phyloP scores from a whole-genome alignment of 352 stramenopile genomes.

The Pythium volutum region DNA sequence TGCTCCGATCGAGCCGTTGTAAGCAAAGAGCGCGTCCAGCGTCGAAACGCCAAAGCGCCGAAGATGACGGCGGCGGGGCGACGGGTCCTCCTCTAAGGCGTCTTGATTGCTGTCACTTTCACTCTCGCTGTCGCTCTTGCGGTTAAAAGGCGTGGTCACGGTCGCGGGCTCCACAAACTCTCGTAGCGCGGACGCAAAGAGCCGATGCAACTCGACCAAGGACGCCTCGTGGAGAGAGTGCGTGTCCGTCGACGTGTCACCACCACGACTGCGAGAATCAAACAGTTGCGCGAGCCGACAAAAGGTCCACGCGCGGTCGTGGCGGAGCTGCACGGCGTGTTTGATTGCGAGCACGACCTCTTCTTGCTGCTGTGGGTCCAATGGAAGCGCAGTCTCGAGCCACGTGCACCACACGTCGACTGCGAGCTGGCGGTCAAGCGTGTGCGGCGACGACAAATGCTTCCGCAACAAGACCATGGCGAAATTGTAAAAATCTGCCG shows the following conservation, averaged over 20 bases:
- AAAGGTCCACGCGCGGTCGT: slow-evolving; percentile 4
- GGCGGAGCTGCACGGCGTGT: slow-evolving; percentile 12
- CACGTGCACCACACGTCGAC: slow-evolving; percentile 73
- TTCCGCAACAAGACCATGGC: slow-evolving; percentile 82
- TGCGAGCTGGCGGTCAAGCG: slow-evolving; percentile 47
- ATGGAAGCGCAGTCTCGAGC: slow-evolving; percentile 37
- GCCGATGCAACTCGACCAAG: slow-evolving; percentile 10
- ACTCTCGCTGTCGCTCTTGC: not conserved
- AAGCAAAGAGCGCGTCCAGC: slow-evolving; percentile 5
- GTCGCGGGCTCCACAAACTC: slow-evolving; percentile 9
- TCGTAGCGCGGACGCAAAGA: not conserved
- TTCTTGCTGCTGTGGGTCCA: slow-evolving; percentile 69
- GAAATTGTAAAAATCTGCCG: slow-evolving; percentile 71
- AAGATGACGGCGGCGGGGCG: not conserved
- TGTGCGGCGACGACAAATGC: slow-evolving; percentile 51
- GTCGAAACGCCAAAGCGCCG: slow-evolving; percentile 8
- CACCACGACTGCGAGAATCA: not conserved
- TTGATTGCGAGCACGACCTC: slow-evolving; percentile 23
- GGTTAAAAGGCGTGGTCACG: not conserved
- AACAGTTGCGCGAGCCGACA: slow-evolving; percentile 9
- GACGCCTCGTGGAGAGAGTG: slow-evolving; percentile 5
- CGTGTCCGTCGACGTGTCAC: not conserved
- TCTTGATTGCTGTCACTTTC: not conserved
- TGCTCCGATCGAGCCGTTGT: slow-evolving; percentile 6
- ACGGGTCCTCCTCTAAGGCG: not conserved